Conservation (phyloP, 768 basidiomycete genomes). For the Calocybe indica region DNA sequence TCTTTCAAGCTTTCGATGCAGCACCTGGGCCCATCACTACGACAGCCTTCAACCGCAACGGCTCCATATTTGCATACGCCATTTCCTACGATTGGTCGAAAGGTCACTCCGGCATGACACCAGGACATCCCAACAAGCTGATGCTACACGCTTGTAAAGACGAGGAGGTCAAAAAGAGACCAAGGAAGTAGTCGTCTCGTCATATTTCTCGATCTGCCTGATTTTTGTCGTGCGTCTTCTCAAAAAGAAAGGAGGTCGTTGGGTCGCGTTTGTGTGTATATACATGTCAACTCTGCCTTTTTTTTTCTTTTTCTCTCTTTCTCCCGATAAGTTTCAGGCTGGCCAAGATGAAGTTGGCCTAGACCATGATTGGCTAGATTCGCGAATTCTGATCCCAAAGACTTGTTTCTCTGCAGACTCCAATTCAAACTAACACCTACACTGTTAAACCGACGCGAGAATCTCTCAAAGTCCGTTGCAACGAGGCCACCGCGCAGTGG, state of each 20-base stretch:
- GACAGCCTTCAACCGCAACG: constrained; percentile 82
- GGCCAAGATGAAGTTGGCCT: too few relatives aligned
- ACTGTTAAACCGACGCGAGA: too few relatives aligned
- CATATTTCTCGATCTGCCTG: neutral
- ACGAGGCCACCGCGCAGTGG: too few relatives aligned
- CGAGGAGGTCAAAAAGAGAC: constrained; percentile 74
- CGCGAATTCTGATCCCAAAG: too few relatives aligned
- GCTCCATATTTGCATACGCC: constrained; percentile 87
- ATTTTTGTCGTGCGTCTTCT: neutral
- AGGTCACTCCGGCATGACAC: constrained; percentile 81
- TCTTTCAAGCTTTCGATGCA: constrained; percentile 63
- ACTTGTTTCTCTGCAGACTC: too few relatives aligned
- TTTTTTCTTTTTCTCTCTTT: too few relatives aligned
- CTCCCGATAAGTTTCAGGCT: too few relatives aligned
- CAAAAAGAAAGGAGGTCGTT: neutral
- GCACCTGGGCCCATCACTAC: constrained; percentile 72
- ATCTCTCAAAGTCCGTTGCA: too few relatives aligned
- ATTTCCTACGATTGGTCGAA: constrained; percentile 94
- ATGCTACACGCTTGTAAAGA: constrained; percentile 85
- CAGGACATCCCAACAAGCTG: constrained; percentile 67
- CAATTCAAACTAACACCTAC: too few relatives aligned
- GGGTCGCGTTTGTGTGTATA: constrained; percentile 1
- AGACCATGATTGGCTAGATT: too few relatives aligned
- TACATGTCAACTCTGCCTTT: neutral
- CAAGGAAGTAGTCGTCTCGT: constrained; percentile 28